Conservation (phyloP, 805 yeast genomes). For the Saturnispora saitoi region DNA sequence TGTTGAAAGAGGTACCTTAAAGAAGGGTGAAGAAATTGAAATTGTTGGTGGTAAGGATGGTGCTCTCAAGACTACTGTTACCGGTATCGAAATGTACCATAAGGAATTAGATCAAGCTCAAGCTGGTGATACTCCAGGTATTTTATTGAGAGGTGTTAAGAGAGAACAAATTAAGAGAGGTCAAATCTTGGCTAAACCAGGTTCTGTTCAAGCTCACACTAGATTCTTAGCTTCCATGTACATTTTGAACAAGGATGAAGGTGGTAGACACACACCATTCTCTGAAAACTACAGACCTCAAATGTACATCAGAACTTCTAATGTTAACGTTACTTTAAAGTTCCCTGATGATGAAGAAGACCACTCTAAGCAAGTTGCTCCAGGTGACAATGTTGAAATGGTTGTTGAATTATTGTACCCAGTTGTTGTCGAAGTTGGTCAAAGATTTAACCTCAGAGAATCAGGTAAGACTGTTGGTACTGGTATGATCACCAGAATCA, state of each 20-base stretch:
- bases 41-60: slow-evolving; percentile 85
- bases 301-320: slow-evolving; percentile 92
- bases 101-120: slow-evolving; percentile 95
- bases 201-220: slow-evolving; percentile 84
- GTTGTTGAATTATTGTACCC: slow-evolving; percentile 81
- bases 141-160: slow-evolving; percentile 94
- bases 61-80: slow-evolving; percentile 87
- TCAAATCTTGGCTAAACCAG: slow-evolving; percentile 94
- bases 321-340: slow-evolving; percentile 80
- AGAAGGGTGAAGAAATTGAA: slow-evolving; percentile 98
- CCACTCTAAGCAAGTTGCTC: slow-evolving; percentile 84
- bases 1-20: slow-evolving; percentile 95
- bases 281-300: slow-evolving; percentile 98
- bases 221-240: slow-evolving; percentile 91
- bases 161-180: slow-evolving; percentile 96
- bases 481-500: slow-evolving; percentile 81
- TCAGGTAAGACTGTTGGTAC: slow-evolving; percentile 99
- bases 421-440: slow-evolving; percentile 91
- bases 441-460: slow-evolving; percentile 98
- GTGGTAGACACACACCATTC: slow-evolving; percentile 98
- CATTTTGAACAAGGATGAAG: slow-evolving; percentile 92
- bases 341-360: slow-evolving; percentile 81
- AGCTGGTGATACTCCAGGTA: slow-evolving; percentile 99
- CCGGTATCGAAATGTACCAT: slow-evolving; percentile 99
- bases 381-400: slow-evolving; percentile 99